These are phyloP conservation scores for Pythium biforme DNA, from an alignment of 352 stramenopile species.

Conservation along the genomic window DNA sequence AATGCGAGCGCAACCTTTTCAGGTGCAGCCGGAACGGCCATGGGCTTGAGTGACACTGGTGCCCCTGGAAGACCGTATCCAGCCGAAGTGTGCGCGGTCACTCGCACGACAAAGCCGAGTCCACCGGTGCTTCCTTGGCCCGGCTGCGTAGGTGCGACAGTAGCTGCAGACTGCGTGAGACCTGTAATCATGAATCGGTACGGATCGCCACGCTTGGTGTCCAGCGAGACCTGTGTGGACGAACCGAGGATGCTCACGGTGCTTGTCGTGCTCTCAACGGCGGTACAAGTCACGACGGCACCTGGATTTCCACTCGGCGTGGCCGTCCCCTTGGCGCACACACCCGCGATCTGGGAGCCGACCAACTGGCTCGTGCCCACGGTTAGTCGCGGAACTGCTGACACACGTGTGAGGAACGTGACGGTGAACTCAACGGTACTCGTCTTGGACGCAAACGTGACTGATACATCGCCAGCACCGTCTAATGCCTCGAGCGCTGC, in stretches of 20 bases:
- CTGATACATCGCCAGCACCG: slow-evolving; percentile 75
- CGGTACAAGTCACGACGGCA: slow-evolving; percentile 44
- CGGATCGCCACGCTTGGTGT: slow-evolving; percentile 40
- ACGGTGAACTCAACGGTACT: slow-evolving; percentile 49
- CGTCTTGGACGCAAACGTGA: slow-evolving; percentile 36
- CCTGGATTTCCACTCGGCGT: slow-evolving; percentile 32
- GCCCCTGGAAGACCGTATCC: slow-evolving; percentile 61
- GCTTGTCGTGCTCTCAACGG: slow-evolving; percentile 42
- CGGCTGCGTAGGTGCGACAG: slow-evolving; percentile 27
- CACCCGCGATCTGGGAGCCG: slow-evolving; percentile 37
- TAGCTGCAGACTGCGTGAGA: slow-evolving; percentile 41
- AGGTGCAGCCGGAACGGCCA: slow-evolving; percentile 76
- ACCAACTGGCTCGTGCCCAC: slow-evolving; percentile 39
- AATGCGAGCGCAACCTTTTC: slow-evolving; percentile 70
- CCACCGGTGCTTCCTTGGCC: slow-evolving; percentile 37
- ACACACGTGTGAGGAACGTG: slow-evolving; percentile 54
- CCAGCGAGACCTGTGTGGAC: slow-evolving; percentile 42
- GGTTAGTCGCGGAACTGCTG: slow-evolving; percentile 29
- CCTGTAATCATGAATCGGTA: slow-evolving; percentile 58
- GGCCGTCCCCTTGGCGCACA: slow-evolving; percentile 47
- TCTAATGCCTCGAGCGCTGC: slow-evolving; percentile 74
- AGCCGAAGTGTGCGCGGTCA: slow-evolving; percentile 60
- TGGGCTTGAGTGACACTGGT: slow-evolving; percentile 81
- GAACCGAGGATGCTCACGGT: slow-evolving; percentile 33
- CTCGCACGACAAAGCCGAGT: slow-evolving; percentile 57